Base-by-base conservation (phyloP, 306 rosid genomes). In the Cercis canadensis region DNA sequence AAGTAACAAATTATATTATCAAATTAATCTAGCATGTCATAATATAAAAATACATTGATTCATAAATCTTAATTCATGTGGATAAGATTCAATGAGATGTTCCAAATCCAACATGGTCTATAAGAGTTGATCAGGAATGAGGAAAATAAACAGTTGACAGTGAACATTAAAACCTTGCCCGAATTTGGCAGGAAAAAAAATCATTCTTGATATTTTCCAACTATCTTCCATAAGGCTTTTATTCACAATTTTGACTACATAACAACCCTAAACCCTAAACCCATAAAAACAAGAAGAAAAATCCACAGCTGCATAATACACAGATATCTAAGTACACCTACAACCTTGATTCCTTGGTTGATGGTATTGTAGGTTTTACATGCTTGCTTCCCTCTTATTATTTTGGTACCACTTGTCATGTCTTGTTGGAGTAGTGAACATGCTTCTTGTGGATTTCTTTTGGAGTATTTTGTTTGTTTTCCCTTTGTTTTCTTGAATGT, bases 11-110 rank as follows among this genome's bases (percentile, higher is more conserved):
- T 24, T 24, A 3, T 34, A 63, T 29, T 17, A 24, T 15, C 29
- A 36, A 44, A 70, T 67, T 14, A 50, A 60, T 67, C 34, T 13
- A 59, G 54, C 46, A 11, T 18, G 19, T 10, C 9, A 34, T 59
- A 29, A 34, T 17, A 18, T 24, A 24, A 52, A 21, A 52, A 46
- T 69, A 15, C 34, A 52, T 32, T n/a, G 8, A 57, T 53, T 33
- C 54, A 19, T 7, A 57, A 39, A 41, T 19, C 62, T 41, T 12
- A 34, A 33, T 24, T 24, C n/a, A 39, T 14, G 41, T 8, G 59
- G 37, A 7, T 7, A 37, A 3, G 45, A 54, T 47, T 70, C 17
- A 24, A 15, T 49, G 2, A 62, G 13, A 54, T 7, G 0, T 29
- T 1, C n/a, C 37, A 33, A 41, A 7, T 13, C 62, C 31, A 47